Percentiles rank a stretch among this genome's conserved stretches.
These are phyloP conservation scores for Houttuynia cordata DNA, from an alignment of 164 flowering plant species.

Conservation along the genomic window DNA sequence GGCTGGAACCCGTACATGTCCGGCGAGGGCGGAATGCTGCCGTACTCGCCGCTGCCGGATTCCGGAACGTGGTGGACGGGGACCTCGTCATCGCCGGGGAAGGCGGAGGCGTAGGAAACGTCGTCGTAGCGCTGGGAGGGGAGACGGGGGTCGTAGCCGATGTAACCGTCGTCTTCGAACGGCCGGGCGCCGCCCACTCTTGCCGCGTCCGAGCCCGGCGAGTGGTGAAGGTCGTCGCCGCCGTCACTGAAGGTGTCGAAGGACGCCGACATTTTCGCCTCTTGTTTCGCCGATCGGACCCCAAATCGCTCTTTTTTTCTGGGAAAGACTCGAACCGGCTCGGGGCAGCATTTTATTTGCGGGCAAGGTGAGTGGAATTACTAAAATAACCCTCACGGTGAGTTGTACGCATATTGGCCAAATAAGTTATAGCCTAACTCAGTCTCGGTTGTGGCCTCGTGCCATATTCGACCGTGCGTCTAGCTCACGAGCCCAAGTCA, in stretches of 20 bases:
- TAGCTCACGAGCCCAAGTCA: too few species aligned
- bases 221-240: conserved; percentile 29
- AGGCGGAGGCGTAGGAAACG: conserved; percentile 14
- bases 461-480: too few species aligned
- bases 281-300: neutral
- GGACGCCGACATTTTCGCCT: conserved; percentile 17
- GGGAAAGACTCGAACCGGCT: too few species aligned
- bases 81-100: conserved; percentile 38
- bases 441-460: too few species aligned
- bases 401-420: too few species aligned
- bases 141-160: conserved; percentile 28
- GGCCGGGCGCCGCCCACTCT: conserved; percentile 13
- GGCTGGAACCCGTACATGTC: conserved; percentile 42
- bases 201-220: conserved; percentile 1
- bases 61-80: conserved; percentile 30
- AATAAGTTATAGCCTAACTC: too few species aligned
- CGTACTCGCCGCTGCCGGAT: conserved; percentile 1
- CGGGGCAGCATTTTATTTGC: too few species aligned
- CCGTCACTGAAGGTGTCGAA: conserved; percentile 48
- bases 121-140: conserved; percentile 32
- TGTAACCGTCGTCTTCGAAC: conserved; percentile 41
- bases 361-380: too few species aligned
- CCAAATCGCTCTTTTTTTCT: too few species aligned
- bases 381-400: too few species aligned
- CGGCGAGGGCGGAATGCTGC: conserved; percentile 19